Percentiles rank a stretch among this genome's conserved stretches.
Evolutionary conservation across 805 yeast genomes (phyloP).

Genomic region (Kazachstania viticola): DNA sequence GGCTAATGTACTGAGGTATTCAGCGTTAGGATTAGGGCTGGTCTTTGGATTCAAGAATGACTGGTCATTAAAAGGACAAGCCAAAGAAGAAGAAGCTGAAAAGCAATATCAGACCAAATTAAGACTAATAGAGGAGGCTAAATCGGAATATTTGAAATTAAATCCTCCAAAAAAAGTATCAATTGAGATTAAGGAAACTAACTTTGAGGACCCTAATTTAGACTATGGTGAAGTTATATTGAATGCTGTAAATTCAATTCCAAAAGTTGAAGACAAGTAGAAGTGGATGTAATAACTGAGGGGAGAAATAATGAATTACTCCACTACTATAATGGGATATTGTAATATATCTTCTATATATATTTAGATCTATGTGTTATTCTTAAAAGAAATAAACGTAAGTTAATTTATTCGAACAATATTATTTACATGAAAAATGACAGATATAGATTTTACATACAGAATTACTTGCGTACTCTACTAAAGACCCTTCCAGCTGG

Average conservation of each 20-base stretch:
- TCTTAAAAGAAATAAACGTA: not conserved
- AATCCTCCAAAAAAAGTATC: constrained; percentile 31
- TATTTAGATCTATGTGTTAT: too few relatives aligned
- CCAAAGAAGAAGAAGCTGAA: constrained; percentile 44
- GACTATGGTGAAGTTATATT: constrained; percentile 67
- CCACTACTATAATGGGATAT: too few relatives aligned
- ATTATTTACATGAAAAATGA: too few relatives aligned
- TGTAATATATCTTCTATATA: too few relatives aligned
- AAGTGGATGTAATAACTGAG: too few relatives aligned
- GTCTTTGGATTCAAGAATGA: constrained; percentile 84
- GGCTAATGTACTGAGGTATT: constrained; percentile 72
- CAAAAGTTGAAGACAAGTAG: too few relatives aligned
- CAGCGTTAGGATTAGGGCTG: constrained; percentile 81
- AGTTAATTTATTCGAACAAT: not conserved
- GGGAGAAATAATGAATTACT: too few relatives aligned
- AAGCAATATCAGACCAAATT: constrained; percentile 51
- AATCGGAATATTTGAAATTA: constrained; percentile 71
- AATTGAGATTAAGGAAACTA: constrained; percentile 32
- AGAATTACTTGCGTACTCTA: constrained; percentile 37
- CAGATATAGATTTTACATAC: too few relatives aligned
- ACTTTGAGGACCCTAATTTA: constrained; percentile 77
- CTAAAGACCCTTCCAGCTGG: constrained; percentile 67
- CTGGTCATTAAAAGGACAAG: constrained; percentile 49
- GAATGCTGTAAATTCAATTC: constrained; percentile 49
- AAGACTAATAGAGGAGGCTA: constrained; percentile 77